Conservation (phyloP, 176 grass and related monocot genomes). For the Ensete glaucum region DNA sequence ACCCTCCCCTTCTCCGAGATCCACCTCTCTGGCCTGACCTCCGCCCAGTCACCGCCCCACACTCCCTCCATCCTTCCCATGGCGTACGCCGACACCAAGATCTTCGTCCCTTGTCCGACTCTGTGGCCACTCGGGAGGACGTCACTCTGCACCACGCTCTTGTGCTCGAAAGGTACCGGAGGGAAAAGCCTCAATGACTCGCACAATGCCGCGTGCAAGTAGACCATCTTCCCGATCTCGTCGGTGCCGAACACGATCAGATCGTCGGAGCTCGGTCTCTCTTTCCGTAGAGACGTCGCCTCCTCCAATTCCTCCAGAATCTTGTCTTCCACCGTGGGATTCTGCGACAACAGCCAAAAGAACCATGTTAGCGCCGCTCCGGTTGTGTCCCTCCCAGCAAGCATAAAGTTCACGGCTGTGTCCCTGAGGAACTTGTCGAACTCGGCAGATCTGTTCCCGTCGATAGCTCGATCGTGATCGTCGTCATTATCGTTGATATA, state of each 20-base stretch:
- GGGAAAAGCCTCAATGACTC: slow-evolving; percentile 7
- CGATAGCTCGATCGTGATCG: no score
- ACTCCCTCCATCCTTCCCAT: neutral
- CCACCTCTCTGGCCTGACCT: slow-evolving; percentile 7
- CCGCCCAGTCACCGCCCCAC: neutral
- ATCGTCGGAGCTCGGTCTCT: neutral
- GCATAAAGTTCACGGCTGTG: slow-evolving; percentile 3
- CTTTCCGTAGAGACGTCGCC: neutral
- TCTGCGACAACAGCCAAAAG: neutral
- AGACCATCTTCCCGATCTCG: slow-evolving; percentile 1
- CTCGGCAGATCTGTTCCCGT: neutral
- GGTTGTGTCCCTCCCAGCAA: slow-evolving; percentile 11
- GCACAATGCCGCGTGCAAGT: neutral
- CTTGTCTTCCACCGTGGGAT: neutral
- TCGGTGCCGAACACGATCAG: neutral
- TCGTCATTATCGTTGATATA: neutral
- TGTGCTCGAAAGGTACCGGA: slow-evolving; percentile 5
- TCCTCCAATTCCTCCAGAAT: slow-evolving; percentile 5
- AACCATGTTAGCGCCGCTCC: slow-evolving; percentile 15
- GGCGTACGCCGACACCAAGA: neutral
- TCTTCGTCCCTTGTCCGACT: neutral
- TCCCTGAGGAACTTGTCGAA: slow-evolving; percentile 14
- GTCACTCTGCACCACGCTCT: neutral
- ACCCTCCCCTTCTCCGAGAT: slow-evolving; percentile 1
- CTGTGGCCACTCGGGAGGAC: neutral